These are phyloP conservation scores for Rhododendron ovatum DNA, from an alignment of 148 eudicot genomes.

Conservation along the genomic window DNA sequence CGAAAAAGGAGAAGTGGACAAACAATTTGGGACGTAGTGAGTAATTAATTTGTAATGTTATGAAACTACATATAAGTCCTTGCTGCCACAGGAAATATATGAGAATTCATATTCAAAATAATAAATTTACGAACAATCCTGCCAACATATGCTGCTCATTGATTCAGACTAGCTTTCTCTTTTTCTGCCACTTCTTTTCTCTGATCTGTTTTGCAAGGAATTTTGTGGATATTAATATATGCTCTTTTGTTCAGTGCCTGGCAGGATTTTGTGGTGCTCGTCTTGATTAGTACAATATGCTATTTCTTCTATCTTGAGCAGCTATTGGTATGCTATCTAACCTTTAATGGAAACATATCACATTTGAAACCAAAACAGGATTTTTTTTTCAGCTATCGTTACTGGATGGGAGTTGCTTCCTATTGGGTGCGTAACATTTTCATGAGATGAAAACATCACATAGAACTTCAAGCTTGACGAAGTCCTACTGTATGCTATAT, in stretches of 20 bases:
- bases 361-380: not conserved
- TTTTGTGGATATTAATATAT: conserved; percentile 1
- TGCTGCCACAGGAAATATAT: not conserved
- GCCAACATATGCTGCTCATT: not conserved
- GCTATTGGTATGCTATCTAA: conserved; percentile 56
- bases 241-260: conserved; percentile 55
- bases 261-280: conserved; percentile 94
- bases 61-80: not conserved
- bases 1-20: not conserved
- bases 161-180: not conserved
- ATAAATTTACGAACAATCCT: not conserved
- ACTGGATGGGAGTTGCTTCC: not conserved
- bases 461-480: not conserved
- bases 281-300: conserved; percentile 79
- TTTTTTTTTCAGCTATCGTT: not conserved
- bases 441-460: not conserved
- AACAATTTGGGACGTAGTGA: not conserved
- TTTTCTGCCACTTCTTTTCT: not conserved
- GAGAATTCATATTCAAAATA: not conserved
- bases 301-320: conserved; percentile 97
- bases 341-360: not conserved
- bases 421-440: not conserved
- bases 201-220: not conserved
- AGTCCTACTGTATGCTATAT: not conserved
- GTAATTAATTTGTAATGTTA: not conserved